A percentile compares a stretch with the other conserved stretches of the same genome.
Evolutionary conservation across 345 rosid genomes (phyloP).

Genomic region (Gossypium sturtianum): DNA sequence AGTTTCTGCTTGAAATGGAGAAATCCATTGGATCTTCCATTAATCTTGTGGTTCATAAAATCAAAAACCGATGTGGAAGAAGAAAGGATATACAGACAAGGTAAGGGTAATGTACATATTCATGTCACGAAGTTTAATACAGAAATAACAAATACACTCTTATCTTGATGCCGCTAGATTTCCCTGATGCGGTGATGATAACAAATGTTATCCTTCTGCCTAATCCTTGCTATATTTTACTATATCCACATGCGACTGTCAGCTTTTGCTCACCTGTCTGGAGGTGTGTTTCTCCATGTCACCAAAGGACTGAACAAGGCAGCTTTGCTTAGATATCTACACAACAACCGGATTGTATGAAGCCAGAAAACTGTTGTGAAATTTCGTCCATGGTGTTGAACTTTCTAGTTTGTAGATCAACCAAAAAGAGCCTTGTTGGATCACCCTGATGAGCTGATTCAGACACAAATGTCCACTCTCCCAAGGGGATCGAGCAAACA

Average conservation of each 20-base stretch:
- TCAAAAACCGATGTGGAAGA: too few relatives aligned
- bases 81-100: not conserved
- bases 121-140: not conserved
- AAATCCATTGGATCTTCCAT: too few relatives aligned
- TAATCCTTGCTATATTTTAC: not conserved
- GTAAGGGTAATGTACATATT: not conserved
- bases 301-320: too few relatives aligned
- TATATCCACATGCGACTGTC: too few relatives aligned
- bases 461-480: conserved; percentile 19
- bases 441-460: conserved; percentile 36
- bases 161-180: not conserved
- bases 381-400: conserved; percentile 4
- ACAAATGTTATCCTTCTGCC: not conserved
- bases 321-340: conserved; percentile 12
- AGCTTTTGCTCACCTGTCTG: not conserved
- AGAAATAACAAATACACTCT: too few relatives aligned
- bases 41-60: not conserved
- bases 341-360: conserved; percentile 32
- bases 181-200: not conserved
- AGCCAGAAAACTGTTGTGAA: conserved; percentile 12
- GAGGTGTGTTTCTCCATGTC: too few relatives aligned
- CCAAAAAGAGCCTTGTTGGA: conserved; percentile 24
- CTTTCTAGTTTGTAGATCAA: conserved; percentile 13
- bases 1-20: too few relatives aligned
- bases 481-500: conserved; percentile 23